These are phyloP conservation scores for Plasmodium inui DNA, from an alignment of 169 alveolate species.

Conservation along the genomic window DNA sequence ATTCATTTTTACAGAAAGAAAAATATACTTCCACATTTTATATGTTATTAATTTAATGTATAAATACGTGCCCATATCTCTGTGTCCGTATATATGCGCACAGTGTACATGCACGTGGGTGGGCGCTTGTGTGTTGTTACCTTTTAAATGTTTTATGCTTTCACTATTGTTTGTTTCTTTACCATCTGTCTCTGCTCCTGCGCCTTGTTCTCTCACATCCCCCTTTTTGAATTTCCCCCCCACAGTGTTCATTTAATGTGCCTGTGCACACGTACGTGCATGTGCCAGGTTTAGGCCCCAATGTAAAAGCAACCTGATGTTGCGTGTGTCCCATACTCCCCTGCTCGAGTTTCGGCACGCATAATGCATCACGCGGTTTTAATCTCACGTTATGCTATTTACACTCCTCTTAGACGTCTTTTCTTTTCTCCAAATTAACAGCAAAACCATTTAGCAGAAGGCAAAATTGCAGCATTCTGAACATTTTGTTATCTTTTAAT, in stretches of 20 bases:
- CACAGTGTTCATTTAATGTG: conserved; percentile 26
- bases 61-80: not conserved
- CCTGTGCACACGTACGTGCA: not conserved
- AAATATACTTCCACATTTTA: conserved; percentile 18
- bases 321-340: not conserved
- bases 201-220: not conserved
- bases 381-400: not conserved
- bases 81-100: not conserved
- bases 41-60: conserved; percentile 31
- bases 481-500: not conserved
- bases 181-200: not conserved
- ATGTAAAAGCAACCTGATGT: conserved; percentile 7
- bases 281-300: conserved; percentile 34
- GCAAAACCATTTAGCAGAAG: not conserved
- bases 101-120: not conserved
- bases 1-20: conserved; percentile 13
- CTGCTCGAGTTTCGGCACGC: not conserved
- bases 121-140: not conserved
- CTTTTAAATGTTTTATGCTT: conserved; percentile 13
- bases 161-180: conserved; percentile 30
- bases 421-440: not conserved
- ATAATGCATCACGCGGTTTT: not conserved
- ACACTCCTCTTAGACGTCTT: not conserved
- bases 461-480: not conserved
- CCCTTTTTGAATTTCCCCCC: conserved; percentile 30